Percentiles rank a stretch among this genome's conserved stretches.
Evolutionary conservation across 2,329 filamentous ascomycete genomes (phyloP).

Genomic region (Colletotrichum simmondsii): DNA sequence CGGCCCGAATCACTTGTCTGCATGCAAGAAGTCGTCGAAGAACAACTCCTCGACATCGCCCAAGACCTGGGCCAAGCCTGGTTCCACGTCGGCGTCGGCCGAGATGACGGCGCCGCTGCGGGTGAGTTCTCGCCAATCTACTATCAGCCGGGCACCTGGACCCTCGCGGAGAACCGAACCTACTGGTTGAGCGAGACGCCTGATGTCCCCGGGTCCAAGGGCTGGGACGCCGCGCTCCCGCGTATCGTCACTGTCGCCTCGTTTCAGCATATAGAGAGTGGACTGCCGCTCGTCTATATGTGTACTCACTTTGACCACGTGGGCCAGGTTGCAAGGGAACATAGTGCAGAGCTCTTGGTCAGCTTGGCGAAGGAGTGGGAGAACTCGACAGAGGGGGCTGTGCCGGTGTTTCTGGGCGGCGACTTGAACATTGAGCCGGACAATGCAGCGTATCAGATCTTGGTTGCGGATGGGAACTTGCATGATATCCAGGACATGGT

Average conservation of each 20-base stretch:
- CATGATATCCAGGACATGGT: slow-evolving; percentile 40
- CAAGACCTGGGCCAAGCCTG: slow-evolving; percentile 54
- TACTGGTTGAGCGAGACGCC: slow-evolving; percentile 73
- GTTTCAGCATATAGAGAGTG: slow-evolving; percentile 53
- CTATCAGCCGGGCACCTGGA: slow-evolving; percentile 66
- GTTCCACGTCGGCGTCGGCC: slow-evolving; percentile 66
- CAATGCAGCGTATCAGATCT: slow-evolving; percentile 39
- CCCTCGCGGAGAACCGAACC: slow-evolving; percentile 61
- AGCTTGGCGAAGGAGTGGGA: slow-evolving; percentile 42
- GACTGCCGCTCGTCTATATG: slow-evolving; percentile 54
- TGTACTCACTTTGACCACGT: slow-evolving; percentile 65
- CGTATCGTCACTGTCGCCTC: slow-evolving; percentile 60
- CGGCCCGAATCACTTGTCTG: slow-evolving; percentile 51
- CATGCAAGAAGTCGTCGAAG: slow-evolving; percentile 60
- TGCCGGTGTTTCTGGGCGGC: slow-evolving; percentile 45
- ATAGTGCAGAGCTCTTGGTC: slow-evolving; percentile 51
- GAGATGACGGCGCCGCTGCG: slow-evolving; percentile 65
- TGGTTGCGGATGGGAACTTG: slow-evolving; percentile 38
- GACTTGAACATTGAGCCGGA: slow-evolving; percentile 45
- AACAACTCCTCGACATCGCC: slow-evolving; percentile 56
- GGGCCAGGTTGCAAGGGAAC: slow-evolving; percentile 52
- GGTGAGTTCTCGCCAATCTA: slow-evolving; percentile 79
- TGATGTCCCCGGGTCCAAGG: slow-evolving; percentile 62
- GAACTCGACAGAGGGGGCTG: neutral
- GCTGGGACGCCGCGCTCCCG: slow-evolving; percentile 62